These are phyloP conservation scores for Crucibulum parvulum DNA, from an alignment of 1,284 basidiomycete species.

Conservation along the genomic window DNA sequence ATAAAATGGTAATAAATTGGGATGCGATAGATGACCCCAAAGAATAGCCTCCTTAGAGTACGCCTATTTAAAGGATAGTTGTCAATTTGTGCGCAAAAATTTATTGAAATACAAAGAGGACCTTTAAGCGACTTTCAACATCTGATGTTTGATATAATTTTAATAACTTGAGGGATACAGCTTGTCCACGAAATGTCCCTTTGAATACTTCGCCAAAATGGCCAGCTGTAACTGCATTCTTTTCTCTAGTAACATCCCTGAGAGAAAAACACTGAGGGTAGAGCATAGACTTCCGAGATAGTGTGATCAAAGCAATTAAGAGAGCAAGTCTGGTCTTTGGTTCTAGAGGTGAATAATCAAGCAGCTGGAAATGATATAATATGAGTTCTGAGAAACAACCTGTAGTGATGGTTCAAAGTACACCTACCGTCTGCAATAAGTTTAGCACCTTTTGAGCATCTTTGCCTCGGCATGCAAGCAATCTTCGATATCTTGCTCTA, in stretches of 20 bases:
- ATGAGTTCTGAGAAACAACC: too few relatives aligned
- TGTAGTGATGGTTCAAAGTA: neutral
- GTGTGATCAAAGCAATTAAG: too few relatives aligned
- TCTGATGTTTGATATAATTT: neutral
- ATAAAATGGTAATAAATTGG: conserved; percentile 25
- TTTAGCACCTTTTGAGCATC: too few relatives aligned
- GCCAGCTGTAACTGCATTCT: neutral
- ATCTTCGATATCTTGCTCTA: too few relatives aligned
- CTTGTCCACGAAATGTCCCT: neutral
- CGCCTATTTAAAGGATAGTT: conserved; percentile 1
- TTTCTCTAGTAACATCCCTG: neutral
- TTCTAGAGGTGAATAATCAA: too few relatives aligned
- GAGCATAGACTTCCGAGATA: neutral
- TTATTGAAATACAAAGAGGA: neutral
- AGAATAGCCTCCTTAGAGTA: conserved; percentile 12
- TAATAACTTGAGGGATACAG: neutral
- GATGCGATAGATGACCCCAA: conserved; percentile 20
- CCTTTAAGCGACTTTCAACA: neutral
- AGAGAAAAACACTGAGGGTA: neutral
- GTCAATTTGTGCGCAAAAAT: neutral
- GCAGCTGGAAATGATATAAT: too few relatives aligned
- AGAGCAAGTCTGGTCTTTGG: too few relatives aligned
- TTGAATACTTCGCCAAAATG: neutral
- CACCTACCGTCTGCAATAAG: neutral
- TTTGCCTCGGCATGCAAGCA: too few relatives aligned